Evolutionary conservation across 805 yeast species (phyloP).

Genomic region (Barnettozyma californica): DNA sequence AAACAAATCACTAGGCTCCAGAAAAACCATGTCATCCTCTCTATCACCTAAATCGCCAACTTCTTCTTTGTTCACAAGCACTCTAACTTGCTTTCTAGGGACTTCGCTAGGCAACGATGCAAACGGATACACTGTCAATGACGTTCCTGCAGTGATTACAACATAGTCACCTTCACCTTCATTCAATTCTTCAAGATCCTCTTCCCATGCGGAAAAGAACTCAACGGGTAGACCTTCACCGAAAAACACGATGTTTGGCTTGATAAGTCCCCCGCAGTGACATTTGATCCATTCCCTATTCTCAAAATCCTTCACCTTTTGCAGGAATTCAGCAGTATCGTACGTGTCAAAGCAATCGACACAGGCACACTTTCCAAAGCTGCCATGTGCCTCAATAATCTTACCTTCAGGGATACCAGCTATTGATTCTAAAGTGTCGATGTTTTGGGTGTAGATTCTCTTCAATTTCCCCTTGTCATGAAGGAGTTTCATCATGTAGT

Average conservation of each 20-base stretch:
- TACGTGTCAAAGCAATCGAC: conserved; percentile 62
- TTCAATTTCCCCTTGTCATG: conserved; percentile 57
- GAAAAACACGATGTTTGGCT: conserved; percentile 92
- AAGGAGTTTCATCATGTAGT: conserved; percentile 60
- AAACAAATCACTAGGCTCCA: conserved; percentile 64
- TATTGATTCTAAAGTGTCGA: conserved; percentile 83
- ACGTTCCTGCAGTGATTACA: conserved; percentile 89
- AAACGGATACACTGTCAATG: conserved; percentile 86
- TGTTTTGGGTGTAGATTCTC: conserved; percentile 86
- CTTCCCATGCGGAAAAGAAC: conserved; percentile 68
- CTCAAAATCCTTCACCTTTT: conserved; percentile 25
- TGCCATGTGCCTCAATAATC: conserved; percentile 92
- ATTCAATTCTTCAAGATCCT: conserved; percentile 30
- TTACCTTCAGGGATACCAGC: conserved; percentile 66
- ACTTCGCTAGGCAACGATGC: conserved; percentile 75
- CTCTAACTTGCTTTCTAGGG: conserved; percentile 42
- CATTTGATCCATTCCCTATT: conserved; percentile 15
- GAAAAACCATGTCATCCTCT: conserved; percentile 51
- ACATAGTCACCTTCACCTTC: conserved; percentile 43
- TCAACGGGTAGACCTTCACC: conserved; percentile 78
- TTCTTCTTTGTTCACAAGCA: conserved; percentile 64
- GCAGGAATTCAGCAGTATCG: conserved; percentile 40
- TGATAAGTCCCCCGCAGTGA: conserved; percentile 69
- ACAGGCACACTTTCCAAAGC: conserved; percentile 82
- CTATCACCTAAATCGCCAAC: conserved; percentile 71